Evolutionary conservation across 2,329 filamentous ascomycete genomes (phyloP).

Genomic region (Xylaria sp.): DNA sequence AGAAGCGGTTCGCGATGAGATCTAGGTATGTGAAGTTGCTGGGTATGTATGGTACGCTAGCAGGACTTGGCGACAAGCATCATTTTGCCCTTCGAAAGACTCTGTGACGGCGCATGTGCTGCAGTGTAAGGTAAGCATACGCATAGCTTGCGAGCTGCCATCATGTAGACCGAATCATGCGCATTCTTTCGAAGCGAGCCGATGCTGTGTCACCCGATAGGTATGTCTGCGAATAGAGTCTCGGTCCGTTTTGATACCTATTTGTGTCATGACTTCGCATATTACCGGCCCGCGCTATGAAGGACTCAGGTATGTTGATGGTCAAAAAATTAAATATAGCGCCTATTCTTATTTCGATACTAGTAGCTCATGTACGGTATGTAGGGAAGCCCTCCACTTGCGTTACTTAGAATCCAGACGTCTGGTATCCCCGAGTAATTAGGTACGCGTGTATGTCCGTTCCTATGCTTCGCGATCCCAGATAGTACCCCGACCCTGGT

Average conservation of each 20-base stretch:
- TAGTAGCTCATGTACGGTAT: not conserved
- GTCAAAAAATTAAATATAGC: not conserved
- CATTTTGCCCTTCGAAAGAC: constrained; percentile 1
- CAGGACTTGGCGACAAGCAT: not conserved
- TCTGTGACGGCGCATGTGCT: not conserved
- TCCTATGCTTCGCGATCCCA: not conserved
- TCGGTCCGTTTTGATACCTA: not conserved
- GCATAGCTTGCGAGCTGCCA: not conserved
- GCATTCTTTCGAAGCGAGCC: constrained; percentile 2
- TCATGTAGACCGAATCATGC: constrained; percentile 17
- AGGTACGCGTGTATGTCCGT: not conserved
- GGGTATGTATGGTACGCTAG: not conserved
- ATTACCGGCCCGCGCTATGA: not conserved
- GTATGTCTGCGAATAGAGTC: not conserved
- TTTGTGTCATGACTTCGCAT: not conserved
- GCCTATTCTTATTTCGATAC: not conserved
- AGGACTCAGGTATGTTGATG: not conserved
- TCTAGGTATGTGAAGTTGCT: not conserved
- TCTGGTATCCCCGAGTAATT: not conserved
- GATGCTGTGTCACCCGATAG: constrained; percentile 8
- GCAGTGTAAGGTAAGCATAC: not conserved
- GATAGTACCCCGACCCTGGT: too few relatives aligned
- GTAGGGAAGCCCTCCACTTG: not conserved
- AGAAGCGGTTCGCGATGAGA: not conserved
- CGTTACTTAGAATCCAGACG: not conserved